Evolutionary conservation across 2,329 filamentous ascomycete species (phyloP).

Genomic region (Chaetoscypha palmicola): DNA sequence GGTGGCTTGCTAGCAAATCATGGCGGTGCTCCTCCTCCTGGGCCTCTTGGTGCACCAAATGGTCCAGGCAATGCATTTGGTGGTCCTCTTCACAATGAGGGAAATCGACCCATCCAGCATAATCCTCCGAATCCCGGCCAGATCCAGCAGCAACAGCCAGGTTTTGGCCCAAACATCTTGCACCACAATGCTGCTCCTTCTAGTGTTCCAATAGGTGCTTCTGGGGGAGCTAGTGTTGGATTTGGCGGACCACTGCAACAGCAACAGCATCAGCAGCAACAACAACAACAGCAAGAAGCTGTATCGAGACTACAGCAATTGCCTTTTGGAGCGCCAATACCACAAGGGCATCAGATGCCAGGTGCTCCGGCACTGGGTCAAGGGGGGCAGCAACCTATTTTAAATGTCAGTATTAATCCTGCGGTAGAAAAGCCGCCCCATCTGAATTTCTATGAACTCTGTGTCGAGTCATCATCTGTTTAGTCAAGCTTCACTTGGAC

Average conservation of each 20-base stretch:
- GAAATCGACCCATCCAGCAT: slow-evolving; percentile 46
- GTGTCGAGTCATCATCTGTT: too few species aligned
- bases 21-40: slow-evolving; percentile 51
- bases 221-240: slow-evolving; percentile 53
- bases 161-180: slow-evolving; percentile 42
- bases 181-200: slow-evolving; percentile 44
- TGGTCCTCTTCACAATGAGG: slow-evolving; percentile 47
- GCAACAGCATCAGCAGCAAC: slow-evolving; percentile 27
- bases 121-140: slow-evolving; percentile 39
- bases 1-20: slow-evolving; percentile 78
- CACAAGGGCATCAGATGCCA: slow-evolving; percentile 28
- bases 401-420: slow-evolving; percentile 59
- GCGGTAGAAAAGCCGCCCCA: too few species aligned
- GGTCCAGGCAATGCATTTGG: slow-evolving; percentile 40
- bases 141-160: slow-evolving; percentile 49
- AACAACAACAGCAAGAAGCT: slow-evolving; percentile 37
- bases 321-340: slow-evolving; percentile 44
- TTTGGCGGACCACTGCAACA: slow-evolving; percentile 57
- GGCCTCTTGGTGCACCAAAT: slow-evolving; percentile 34
- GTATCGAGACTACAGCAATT: slow-evolving; percentile 54
- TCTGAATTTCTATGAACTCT: too few species aligned
- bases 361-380: slow-evolving; percentile 53
- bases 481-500: too few species aligned
- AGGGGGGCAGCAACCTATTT: slow-evolving; percentile 64
- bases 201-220: slow-evolving; percentile 47